phyloP scores from a whole-genome alignment of 176 grass and related monocot genomes.

The Ensete ventricosum region DNA sequence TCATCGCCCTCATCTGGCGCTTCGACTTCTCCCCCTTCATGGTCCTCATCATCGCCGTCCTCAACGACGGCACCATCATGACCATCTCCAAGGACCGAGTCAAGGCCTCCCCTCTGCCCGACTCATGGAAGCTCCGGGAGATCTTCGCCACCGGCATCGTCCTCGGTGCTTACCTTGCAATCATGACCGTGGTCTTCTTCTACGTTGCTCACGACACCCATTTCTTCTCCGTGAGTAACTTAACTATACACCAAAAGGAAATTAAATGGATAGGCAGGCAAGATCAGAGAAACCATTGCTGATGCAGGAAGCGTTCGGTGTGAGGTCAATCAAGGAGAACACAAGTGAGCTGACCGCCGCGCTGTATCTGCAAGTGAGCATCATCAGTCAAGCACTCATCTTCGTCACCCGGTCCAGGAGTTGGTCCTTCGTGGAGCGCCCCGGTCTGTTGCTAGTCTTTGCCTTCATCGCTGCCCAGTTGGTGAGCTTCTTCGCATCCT shows the following conservation, averaged over 20 bases:
- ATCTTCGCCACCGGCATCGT: conserved; percentile 93
- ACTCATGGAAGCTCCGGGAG: conserved; percentile 83
- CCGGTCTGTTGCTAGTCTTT: conserved; percentile 34
- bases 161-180: conserved; percentile 85
- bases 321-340: conserved; percentile 46
- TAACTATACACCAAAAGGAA: conserved; percentile 17
- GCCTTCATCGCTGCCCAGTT: conserved; percentile 69
- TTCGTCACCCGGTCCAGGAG: conserved; percentile 39
- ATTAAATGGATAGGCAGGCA: no score
- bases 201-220: conserved; percentile 66
- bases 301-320: conserved; percentile 35
- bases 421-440: conserved; percentile 52
- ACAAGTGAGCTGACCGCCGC: conserved; percentile 31
- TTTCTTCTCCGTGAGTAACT: conserved; percentile 40
- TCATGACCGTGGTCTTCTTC: conserved; percentile 85
- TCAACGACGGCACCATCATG: conserved; percentile 99
- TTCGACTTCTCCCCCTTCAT: conserved; percentile 95
- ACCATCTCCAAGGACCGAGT: conserved; percentile 95
- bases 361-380: conserved; percentile 41
- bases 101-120: conserved; percentile 56
- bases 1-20: conserved; percentile 75
- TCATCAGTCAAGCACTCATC: conserved; percentile 40
- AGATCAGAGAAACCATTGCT: neutral
- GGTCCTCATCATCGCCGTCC: conserved; percentile 93
- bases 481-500: neutral